phyloP scores from a whole-genome alignment of 2,329 filamentous ascomycete genomes.

The Emergomyces africanus region DNA sequence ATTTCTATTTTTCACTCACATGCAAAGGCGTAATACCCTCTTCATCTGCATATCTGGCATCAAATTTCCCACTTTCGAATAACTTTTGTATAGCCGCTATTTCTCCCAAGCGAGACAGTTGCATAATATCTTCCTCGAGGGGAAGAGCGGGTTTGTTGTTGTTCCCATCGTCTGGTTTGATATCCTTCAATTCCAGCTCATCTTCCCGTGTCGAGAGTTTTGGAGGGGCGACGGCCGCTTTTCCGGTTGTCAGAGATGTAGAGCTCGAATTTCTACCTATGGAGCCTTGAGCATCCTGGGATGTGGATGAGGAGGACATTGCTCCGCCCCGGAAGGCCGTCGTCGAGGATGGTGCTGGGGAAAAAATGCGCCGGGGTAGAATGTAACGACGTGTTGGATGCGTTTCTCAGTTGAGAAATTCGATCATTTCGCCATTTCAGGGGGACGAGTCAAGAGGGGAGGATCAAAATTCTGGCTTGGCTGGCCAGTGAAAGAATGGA shows the following conservation, averaged over 20 bases:
- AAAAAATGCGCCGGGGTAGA: not conserved
- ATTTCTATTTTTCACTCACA: conserved; percentile 42
- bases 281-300: conserved; percentile 8
- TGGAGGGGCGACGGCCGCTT: conserved; percentile 20
- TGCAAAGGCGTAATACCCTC: conserved; percentile 94
- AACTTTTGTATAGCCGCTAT: conserved; percentile 76
- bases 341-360: not conserved
- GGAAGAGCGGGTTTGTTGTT: conserved; percentile 22
- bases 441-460: not conserved
- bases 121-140: conserved; percentile 78
- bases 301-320: conserved; percentile 18
- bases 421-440: not conserved
- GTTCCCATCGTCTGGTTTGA: conserved; percentile 18
- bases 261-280: conserved; percentile 15
- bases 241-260: conserved; percentile 18
- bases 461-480: not conserved
- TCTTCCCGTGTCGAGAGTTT: conserved; percentile 18
- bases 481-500: not conserved
- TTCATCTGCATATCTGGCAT: conserved; percentile 72
- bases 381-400: not conserved
- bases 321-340: not conserved
- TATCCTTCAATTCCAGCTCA: conserved; percentile 28
- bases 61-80: conserved; percentile 69
- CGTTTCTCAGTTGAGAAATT: not conserved
- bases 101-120: conserved; percentile 79